Evolutionary conservation across 1,284 basidiomycete genomes (phyloP).

Genomic region (Ustilago esculenta): DNA sequence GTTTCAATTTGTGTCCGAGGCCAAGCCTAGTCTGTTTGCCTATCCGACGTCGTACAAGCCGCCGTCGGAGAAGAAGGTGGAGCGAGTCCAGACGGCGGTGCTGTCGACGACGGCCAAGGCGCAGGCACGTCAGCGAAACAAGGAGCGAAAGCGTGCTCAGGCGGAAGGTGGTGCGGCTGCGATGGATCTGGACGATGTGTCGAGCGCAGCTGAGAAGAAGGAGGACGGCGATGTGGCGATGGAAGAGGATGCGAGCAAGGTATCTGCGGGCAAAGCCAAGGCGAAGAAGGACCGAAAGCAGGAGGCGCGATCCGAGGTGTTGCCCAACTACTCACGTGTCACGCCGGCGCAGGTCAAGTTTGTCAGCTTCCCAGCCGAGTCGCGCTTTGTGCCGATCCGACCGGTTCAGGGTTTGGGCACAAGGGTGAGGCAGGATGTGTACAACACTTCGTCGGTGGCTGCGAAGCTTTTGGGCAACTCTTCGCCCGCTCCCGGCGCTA

Average conservation of each 20-base stretch:
- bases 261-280: conserved; percentile 22
- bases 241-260: conserved; percentile 50
- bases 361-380: conserved; percentile 81
- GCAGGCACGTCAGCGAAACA: conserved; percentile 62
- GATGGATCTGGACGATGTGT: conserved; percentile 58
- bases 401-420: conserved; percentile 70
- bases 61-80: conserved; percentile 63
- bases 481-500: conserved; percentile 51
- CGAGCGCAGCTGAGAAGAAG: conserved; percentile 26
- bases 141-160: conserved; percentile 58
- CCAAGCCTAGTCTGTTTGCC: conserved; percentile 63
- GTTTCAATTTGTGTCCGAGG: conserved; percentile 61
- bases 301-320: conserved; percentile 80
- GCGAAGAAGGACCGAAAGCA: conserved; percentile 71
- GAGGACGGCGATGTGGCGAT: conserved; percentile 45
- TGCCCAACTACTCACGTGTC: conserved; percentile 90
- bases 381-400: conserved; percentile 89
- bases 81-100: conserved; percentile 66
- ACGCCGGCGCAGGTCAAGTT: conserved; percentile 87
- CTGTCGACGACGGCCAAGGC: conserved; percentile 64
- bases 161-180: conserved; percentile 48
- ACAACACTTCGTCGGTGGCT: conserved; percentile 53
- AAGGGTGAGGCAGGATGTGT: conserved; percentile 48
- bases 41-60: conserved; percentile 62
- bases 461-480: conserved; percentile 52